phyloP scores from a whole-genome alignment of 2,329 filamentous ascomycete genomes.

The Pseudonectria foliicola region DNA sequence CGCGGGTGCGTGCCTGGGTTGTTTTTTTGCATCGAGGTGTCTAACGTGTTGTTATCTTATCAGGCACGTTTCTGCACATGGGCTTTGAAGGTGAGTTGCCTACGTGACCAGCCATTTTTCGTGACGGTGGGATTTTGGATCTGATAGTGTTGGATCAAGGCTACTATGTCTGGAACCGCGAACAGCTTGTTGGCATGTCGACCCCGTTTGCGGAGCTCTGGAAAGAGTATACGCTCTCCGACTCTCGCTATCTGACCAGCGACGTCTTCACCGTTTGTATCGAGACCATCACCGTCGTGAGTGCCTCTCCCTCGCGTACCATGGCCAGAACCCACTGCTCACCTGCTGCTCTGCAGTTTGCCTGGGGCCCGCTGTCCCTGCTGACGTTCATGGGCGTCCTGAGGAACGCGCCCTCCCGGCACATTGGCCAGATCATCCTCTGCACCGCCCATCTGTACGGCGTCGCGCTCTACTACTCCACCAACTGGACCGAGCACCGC shows the following conservation, averaged over 20 bases:
- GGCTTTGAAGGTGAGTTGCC: conserved; percentile 64
- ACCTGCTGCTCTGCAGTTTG: conserved; percentile 28
- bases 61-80: conserved; percentile 64
- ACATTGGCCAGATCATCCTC: conserved; percentile 44
- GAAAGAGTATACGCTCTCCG: conserved; percentile 86
- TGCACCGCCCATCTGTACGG: conserved; percentile 53
- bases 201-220: conserved; percentile 77
- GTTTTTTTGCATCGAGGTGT: background rate
- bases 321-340: background rate
- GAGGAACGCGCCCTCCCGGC: conserved; percentile 35
- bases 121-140: too few species aligned
- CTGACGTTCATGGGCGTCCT: conserved; percentile 40
- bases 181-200: conserved; percentile 57
- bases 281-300: conserved; percentile 72
- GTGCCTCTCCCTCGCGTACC: conserved; percentile 18
- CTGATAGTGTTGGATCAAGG: conserved; percentile 32
- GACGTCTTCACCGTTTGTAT: conserved; percentile 83
- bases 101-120: background rate
- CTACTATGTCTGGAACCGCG: conserved; percentile 70
- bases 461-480: conserved; percentile 55
- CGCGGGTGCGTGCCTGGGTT: background rate
- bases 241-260: conserved; percentile 77
- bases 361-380: conserved; percentile 54
- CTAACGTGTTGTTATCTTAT: background rate
- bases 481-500: conserved; percentile 42